Conservation (phyloP, 768 basidiomycete species). For the Phlegmacium glaucopus region DNA sequence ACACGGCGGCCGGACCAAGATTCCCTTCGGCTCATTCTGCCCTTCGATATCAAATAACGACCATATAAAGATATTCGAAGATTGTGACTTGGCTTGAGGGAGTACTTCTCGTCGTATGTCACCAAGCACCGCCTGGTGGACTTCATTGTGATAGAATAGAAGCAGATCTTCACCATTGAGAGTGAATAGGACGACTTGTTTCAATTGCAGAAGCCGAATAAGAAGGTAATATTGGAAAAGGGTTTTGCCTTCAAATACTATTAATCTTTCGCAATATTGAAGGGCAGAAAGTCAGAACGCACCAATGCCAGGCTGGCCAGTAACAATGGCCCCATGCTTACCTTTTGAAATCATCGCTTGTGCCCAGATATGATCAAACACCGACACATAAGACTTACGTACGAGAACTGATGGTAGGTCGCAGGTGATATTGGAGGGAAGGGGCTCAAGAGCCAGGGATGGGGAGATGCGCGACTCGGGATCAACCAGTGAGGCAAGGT, state of each 20-base stretch:
- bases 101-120: not conserved
- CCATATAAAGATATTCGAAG: slow-evolving; percentile 4
- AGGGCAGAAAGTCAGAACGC: not conserved
- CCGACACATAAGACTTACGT: slow-evolving; percentile 4
- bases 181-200: slow-evolving; percentile 4
- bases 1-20: not conserved
- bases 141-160: slow-evolving; percentile 4
- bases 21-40: not conserved
- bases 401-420: slow-evolving; percentile 2
- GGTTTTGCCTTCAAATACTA: slow-evolving; percentile 3
- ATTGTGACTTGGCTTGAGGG: not conserved
- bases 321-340: slow-evolving; percentile 1
- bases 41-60: slow-evolving; percentile 2
- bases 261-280: not conserved
- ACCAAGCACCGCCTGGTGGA: not conserved
- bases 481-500: not conserved
- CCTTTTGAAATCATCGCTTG: not conserved
- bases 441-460: slow-evolving; percentile 1
- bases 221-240: slow-evolving; percentile 1
- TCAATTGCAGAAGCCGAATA: slow-evolving; percentile 6
- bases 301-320: slow-evolving; percentile 8
- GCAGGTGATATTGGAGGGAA: not conserved
- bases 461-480: not conserved
- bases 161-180: not conserved
- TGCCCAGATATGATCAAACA: slow-evolving; percentile 5